A percentile compares a stretch with the other conserved stretches of the same genome.
phyloP scores from a whole-genome alignment of 176 grass and related monocot genomes.

The Aegilops sharonensis region DNA sequence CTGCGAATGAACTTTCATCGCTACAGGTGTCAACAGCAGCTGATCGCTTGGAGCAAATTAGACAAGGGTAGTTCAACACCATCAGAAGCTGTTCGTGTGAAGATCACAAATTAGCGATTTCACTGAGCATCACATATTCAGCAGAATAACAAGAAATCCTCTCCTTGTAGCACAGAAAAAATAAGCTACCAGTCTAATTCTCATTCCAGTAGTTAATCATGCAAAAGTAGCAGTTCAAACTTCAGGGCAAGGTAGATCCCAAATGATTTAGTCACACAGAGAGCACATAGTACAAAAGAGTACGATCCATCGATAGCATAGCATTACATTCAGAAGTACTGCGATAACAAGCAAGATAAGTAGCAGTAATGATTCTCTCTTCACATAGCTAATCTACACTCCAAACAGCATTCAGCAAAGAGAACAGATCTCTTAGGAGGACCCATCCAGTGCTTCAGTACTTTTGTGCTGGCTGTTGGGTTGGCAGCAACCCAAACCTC shows the following conservation, averaged over 20 bases:
- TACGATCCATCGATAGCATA: background rate
- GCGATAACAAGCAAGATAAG: background rate
- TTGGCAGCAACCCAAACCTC: constrained; percentile 88
- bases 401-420: background rate
- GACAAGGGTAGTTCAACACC: background rate
- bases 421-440: background rate
- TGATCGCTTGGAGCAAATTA: background rate
- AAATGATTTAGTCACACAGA: background rate
- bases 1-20: too few species aligned
- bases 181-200: background rate
- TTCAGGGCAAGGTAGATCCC: background rate
- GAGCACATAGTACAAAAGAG: background rate
- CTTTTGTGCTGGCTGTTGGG: constrained; percentile 64
- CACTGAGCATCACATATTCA: background rate
- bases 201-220: background rate
- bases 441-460: constrained; percentile 47
- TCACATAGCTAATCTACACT: constrained; percentile 22
- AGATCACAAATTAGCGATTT: background rate
- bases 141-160: background rate
- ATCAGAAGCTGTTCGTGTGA: background rate
- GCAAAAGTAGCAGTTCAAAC: background rate
- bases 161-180: background rate
- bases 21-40: background rate
- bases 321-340: constrained; percentile 2
- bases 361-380: background rate